phyloP scores from a whole-genome alignment of 2,329 filamentous ascomycete genomes.

The Canariomyces notabilis region DNA sequence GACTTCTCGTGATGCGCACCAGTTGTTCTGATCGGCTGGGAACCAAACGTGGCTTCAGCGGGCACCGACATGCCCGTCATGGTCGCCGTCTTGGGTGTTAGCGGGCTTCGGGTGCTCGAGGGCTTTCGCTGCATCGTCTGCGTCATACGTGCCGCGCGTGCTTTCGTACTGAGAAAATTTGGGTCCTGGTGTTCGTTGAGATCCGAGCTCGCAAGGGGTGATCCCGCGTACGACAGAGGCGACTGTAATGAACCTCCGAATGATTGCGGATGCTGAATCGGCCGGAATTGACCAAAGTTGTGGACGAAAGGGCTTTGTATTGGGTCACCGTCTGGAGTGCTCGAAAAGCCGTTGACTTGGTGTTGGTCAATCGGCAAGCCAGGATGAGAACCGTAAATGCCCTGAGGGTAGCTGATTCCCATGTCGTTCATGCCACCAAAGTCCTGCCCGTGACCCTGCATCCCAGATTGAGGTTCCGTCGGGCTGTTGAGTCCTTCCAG shows the following conservation, averaged over 20 bases:
- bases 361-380: slow-evolving; percentile 60
- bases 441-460: slow-evolving; percentile 52
- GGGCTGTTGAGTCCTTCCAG: slow-evolving; percentile 64
- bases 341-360: slow-evolving; percentile 77
- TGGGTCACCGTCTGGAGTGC: slow-evolving; percentile 84
- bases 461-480: slow-evolving; percentile 45
- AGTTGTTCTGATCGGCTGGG: slow-evolving; percentile 71
- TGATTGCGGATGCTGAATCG: slow-evolving; percentile 55
- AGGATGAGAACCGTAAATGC: slow-evolving; percentile 51
- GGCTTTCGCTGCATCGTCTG: slow-evolving; percentile 66
- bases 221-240: slow-evolving; percentile 46
- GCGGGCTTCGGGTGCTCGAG: slow-evolving; percentile 70
- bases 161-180: slow-evolving; percentile 54
- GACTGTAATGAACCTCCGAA: slow-evolving; percentile 52
- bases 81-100: slow-evolving; percentile 81
- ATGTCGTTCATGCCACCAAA: slow-evolving; percentile 52
- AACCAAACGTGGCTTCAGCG: slow-evolving; percentile 64
- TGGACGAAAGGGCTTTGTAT: slow-evolving; percentile 86
- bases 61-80: slow-evolving; percentile 67
- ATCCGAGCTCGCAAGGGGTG: slow-evolving; percentile 46
- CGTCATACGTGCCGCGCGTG: slow-evolving; percentile 49
- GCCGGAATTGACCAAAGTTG: slow-evolving; percentile 71
- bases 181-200: slow-evolving; percentile 48
- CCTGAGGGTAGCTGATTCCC: slow-evolving; percentile 53
- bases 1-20: slow-evolving; percentile 71